A percentile compares a stretch with the other conserved stretches of the same genome.
These are phyloP conservation scores for Aphanomyces stellatus DNA, from an alignment of 352 stramenopile species.

Conservation along the genomic window DNA sequence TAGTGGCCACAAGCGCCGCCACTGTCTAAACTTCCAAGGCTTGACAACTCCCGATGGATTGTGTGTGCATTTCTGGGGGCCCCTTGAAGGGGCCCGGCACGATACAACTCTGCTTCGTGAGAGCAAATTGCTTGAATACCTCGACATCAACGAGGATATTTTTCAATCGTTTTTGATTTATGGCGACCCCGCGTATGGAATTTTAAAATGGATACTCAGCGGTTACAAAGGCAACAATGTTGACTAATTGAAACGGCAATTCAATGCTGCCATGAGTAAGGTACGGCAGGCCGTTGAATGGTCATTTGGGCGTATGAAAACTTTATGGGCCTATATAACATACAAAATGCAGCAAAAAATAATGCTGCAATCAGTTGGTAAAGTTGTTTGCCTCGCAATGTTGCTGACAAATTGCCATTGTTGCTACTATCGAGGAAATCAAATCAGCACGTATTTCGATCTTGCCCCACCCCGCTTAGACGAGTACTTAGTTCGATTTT, in stretches of 20 bases:
- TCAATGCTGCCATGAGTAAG: slow-evolving; percentile 20
- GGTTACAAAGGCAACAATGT: slow-evolving; percentile 13
- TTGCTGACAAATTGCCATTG: neutral
- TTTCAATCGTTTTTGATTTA: neutral
- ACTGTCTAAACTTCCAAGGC: neutral
- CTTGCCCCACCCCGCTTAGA: neutral
- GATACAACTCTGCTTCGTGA: neutral
- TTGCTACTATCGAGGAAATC: neutral
- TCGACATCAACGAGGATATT: neutral
- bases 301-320: slow-evolving; percentile 18
- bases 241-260: neutral
- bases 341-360: slow-evolving; percentile 11
- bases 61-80: neutral
- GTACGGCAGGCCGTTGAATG: slow-evolving; percentile 19
- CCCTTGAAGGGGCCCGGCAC: neutral
- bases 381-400: neutral
- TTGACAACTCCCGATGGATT: neutral
- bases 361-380: neutral
- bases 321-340: slow-evolving; percentile 16
- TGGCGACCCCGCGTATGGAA: slow-evolving; percentile 20
- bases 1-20: neutral
- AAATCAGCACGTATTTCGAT: neutral
- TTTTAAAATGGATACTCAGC: neutral
- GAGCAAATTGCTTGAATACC: neutral
- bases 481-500: neutral